These are phyloP conservation scores for Volvox reticuliferus DNA, from an alignment of 139 green algal genomes.

Conservation along the genomic window DNA sequence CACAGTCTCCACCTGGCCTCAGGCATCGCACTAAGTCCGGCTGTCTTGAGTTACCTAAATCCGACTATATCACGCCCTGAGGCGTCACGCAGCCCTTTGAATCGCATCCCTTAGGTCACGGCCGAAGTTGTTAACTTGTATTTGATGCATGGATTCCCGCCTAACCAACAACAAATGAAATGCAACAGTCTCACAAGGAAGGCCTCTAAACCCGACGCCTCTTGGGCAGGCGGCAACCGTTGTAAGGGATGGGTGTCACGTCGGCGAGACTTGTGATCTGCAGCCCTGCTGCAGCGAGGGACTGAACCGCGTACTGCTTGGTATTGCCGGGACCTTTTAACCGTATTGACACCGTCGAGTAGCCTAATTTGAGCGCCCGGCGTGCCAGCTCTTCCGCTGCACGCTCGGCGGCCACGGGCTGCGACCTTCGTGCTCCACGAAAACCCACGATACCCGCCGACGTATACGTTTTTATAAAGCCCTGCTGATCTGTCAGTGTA, in stretches of 20 bases:
- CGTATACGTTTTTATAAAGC: conserved; percentile 52
- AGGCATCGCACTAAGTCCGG: no score
- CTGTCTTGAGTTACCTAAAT: no score
- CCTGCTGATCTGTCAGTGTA: conserved; percentile 56
- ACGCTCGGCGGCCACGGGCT: conserved; percentile 64
- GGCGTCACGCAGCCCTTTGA: no score
- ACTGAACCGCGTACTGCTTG: conserved; percentile 68
- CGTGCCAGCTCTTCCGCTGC: conserved; percentile 66
- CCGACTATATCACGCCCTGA: no score
- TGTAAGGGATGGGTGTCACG: conserved; percentile 73
- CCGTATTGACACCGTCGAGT: conserved; percentile 57
- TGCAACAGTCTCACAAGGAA: not conserved
- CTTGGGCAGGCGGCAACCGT: conserved; percentile 68
- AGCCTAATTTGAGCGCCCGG: conserved; percentile 62
- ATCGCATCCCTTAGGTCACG: no score
- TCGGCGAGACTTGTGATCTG: conserved; percentile 64
- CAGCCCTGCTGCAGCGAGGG: conserved; percentile 59
- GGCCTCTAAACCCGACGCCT: conserved; percentile 59
- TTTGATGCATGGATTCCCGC: no score
- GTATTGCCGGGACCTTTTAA: conserved; percentile 66
- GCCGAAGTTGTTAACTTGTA: no score
- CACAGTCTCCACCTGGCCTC: no score
- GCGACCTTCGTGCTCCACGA: conserved; percentile 59
- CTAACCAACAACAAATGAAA: no score
- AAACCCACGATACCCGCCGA: conserved; percentile 63